These are phyloP conservation scores for Fusarium domesticum DNA, from an alignment of 2,329 filamentous ascomycete genomes.

Conservation along the genomic window DNA sequence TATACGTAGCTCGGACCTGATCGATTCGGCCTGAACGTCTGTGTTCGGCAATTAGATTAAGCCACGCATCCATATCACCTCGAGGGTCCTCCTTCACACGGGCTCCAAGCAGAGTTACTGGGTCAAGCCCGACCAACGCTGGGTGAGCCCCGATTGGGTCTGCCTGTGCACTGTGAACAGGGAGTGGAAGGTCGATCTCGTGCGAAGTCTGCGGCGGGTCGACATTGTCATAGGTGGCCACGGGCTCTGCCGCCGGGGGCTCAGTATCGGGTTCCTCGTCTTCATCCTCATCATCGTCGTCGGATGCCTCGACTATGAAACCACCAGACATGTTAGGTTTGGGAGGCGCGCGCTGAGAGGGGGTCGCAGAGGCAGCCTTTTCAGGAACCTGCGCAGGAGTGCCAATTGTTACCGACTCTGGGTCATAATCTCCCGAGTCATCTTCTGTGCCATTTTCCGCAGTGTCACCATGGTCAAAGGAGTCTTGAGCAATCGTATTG, in stretches of 20 bases:
- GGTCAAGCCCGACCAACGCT: slow-evolving; percentile 55
- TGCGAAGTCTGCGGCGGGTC: slow-evolving; percentile 19
- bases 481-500: slow-evolving; percentile 44
- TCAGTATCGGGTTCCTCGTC: slow-evolving; percentile 32
- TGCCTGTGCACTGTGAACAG: slow-evolving; percentile 14
- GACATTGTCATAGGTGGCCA: slow-evolving; percentile 14
- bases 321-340: slow-evolving; percentile 61
- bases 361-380: slow-evolving; percentile 27
- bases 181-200: slow-evolving; percentile 21
- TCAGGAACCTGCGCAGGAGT: slow-evolving; percentile 39
- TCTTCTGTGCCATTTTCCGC: slow-evolving; percentile 50
- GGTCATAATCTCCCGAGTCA: slow-evolving; percentile 53
- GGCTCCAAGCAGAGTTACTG: slow-evolving; percentile 78
- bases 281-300: slow-evolving; percentile 53
- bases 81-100: slow-evolving; percentile 89
- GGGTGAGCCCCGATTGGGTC: slow-evolving; percentile 34
- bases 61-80: slow-evolving; percentile 90
- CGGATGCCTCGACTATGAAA: slow-evolving; percentile 59
- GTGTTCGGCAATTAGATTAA: slow-evolving; percentile 81
- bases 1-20: slow-evolving; percentile 74
- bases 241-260: slow-evolving; percentile 10
- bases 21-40: slow-evolving; percentile 78
- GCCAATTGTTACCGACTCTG: slow-evolving; percentile 50
- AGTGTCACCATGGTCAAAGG: slow-evolving; percentile 48
- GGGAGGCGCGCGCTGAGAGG: slow-evolving; percentile 30